These are phyloP conservation scores for Globisporangium solare DNA, from an alignment of 352 stramenopile species.

Conservation along the genomic window DNA sequence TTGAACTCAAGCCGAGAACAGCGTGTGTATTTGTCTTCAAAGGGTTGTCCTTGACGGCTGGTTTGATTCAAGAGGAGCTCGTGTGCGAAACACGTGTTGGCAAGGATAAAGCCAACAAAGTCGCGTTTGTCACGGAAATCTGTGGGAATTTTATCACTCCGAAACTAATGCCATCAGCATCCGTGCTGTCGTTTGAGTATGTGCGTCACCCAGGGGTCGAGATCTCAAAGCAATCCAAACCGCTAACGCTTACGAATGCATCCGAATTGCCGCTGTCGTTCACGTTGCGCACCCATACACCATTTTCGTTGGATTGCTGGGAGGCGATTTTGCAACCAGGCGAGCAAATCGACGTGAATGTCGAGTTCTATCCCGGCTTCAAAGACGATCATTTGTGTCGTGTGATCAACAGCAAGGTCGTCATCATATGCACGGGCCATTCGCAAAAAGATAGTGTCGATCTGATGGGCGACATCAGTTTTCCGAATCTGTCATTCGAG, in stretches of 20 bases:
- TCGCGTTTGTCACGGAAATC: constrained; percentile 88
- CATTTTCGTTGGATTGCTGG: constrained; percentile 91
- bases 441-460: constrained; percentile 89
- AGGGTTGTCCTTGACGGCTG: constrained; percentile 60
- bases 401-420: constrained; percentile 79
- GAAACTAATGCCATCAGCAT: constrained; percentile 68
- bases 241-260: constrained; percentile 82
- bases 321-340: constrained; percentile 83
- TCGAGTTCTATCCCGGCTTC: constrained; percentile 93
- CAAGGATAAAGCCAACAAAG: constrained; percentile 88
- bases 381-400: constrained; percentile 90
- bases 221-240: constrained; percentile 60
- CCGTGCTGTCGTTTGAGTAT: constrained; percentile 85
- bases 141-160: constrained; percentile 89
- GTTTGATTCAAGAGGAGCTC: constrained; percentile 76
- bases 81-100: constrained; percentile 90
- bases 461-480: constrained; percentile 90
- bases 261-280: constrained; percentile 90
- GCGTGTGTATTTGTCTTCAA: constrained; percentile 93
- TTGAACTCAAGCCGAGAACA: constrained; percentile 92
- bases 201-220: constrained; percentile 70
- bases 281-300: constrained; percentile 83
- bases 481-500: constrained; percentile 93
- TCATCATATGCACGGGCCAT: constrained; percentile 83
- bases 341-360: constrained; percentile 72